Evolutionary conservation across 2,329 filamentous ascomycete species (phyloP).

Genomic region (Sporothrix phasma): DNA sequence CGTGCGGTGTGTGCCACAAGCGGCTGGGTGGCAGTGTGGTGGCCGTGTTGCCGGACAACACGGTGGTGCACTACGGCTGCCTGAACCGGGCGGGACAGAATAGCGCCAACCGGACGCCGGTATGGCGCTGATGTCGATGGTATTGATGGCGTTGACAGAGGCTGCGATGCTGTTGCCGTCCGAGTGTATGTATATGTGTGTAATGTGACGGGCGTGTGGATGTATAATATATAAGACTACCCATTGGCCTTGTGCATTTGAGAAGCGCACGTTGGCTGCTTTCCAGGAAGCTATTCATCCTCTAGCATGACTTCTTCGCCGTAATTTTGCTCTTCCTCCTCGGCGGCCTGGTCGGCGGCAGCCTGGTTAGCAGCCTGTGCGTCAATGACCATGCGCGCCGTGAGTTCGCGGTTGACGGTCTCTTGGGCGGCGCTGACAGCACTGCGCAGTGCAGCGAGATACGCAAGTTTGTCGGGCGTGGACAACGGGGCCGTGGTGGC

Average conservation of each 20-base stretch:
- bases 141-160: too few species aligned
- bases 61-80: conserved; percentile 75
- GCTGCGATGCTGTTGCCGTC: background rate
- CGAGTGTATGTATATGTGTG: background rate
- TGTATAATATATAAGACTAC: background rate
- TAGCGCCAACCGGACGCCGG: conserved; percentile 21
- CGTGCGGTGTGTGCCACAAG: conserved; percentile 91
- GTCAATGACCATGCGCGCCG: conserved; percentile 64
- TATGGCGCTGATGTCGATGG: conserved; percentile 1
- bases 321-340: conserved; percentile 65
- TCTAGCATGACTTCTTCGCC: conserved; percentile 70
- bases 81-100: conserved; percentile 40
- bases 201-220: background rate
- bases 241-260: background rate
- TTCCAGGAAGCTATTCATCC: conserved; percentile 35
- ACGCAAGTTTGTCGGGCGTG: conserved; percentile 42
- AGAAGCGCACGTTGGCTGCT: background rate
- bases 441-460: conserved; percentile 48
- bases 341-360: conserved; percentile 37
- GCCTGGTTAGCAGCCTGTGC: conserved; percentile 38
- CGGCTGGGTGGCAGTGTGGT: conserved; percentile 86
- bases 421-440: conserved; percentile 52
- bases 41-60: conserved; percentile 75
- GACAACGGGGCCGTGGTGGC: conserved; percentile 17
- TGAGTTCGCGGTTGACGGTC: conserved; percentile 60